These are phyloP conservation scores for Aspergillus piperis DNA, from an alignment of 2,329 filamentous ascomycete genomes.

Conservation along the genomic window DNA sequence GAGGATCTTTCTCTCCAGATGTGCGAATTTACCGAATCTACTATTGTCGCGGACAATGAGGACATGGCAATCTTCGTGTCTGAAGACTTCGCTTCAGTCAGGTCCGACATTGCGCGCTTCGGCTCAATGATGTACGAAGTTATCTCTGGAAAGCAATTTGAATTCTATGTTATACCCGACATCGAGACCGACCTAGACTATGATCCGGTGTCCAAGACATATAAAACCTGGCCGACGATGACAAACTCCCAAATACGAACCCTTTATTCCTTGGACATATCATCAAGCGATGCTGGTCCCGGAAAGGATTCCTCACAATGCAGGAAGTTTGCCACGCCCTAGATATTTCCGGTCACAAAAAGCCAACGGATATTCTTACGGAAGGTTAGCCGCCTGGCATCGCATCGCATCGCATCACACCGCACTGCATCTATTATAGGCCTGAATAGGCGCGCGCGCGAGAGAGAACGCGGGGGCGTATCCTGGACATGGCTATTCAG, in stretches of 20 bases:
- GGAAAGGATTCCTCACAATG: not conserved
- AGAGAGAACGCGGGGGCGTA: not conserved
- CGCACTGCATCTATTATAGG: not conserved
- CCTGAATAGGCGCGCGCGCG: not conserved
- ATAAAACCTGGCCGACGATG: not conserved
- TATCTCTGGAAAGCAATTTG: not conserved
- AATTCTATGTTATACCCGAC: not conserved
- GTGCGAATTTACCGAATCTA: not conserved
- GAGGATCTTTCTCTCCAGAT: not conserved
- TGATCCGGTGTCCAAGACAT: not conserved
- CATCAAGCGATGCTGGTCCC: not conserved
- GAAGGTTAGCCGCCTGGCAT: not conserved
- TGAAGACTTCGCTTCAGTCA: not conserved
- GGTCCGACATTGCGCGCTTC: not conserved
- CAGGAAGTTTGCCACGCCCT: not conserved
- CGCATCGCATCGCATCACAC: not conserved
- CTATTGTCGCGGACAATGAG: not conserved
- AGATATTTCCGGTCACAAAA: too few relatives aligned
- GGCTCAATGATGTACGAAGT: not conserved
- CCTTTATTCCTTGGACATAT: not conserved
- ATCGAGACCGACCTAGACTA: not conserved
- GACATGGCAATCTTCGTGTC: not conserved
- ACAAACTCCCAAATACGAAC: not conserved
- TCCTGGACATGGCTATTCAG: not conserved
- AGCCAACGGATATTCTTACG: too few relatives aligned